phyloP scores from a whole-genome alignment of 495 filamentous ascomycete species.

The Clavariopsis aquatica region DNA sequence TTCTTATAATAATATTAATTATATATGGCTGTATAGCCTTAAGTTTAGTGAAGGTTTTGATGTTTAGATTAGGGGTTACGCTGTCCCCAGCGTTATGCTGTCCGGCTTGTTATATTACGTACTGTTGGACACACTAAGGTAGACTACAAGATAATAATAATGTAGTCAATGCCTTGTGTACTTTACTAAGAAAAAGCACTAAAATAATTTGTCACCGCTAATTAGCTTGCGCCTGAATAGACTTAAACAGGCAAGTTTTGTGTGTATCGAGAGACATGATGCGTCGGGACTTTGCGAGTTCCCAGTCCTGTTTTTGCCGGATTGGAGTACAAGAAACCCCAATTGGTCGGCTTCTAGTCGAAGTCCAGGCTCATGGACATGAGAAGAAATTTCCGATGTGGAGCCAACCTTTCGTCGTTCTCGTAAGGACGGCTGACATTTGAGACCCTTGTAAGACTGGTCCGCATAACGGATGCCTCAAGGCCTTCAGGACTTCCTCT shows the following conservation, averaged over 20 bases:
- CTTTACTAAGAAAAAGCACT: slow-evolving; percentile 1
- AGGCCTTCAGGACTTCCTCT: slow-evolving; percentile 1
- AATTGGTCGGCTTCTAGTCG: slow-evolving; percentile 1
- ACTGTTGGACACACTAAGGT: too few species aligned
- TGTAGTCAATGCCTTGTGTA: slow-evolving; percentile 2
- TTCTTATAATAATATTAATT: too few species aligned
- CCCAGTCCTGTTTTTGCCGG: slow-evolving; percentile 1
- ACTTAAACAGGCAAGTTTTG: slow-evolving; percentile 2
- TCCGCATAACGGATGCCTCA: slow-evolving; percentile 1
- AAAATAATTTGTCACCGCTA: slow-evolving; percentile 3
- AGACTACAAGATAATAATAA: slow-evolving; percentile 2
- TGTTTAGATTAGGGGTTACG: too few species aligned
- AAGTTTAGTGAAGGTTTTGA: too few species aligned
- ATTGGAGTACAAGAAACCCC: slow-evolving; percentile 2
- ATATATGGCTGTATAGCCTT: too few species aligned
- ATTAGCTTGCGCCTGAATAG: slow-evolving; percentile 1
- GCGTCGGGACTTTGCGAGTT: background rate
- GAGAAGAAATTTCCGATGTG: slow-evolving; percentile 2
- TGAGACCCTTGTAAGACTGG: slow-evolving; percentile 1
- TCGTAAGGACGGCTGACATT: slow-evolving; percentile 1
- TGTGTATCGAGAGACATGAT: slow-evolving; percentile 2
- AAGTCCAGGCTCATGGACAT: slow-evolving; percentile 1
- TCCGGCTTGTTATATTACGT: too few species aligned
- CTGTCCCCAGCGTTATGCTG: too few species aligned
- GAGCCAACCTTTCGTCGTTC: slow-evolving; percentile 1